Percentiles rank a stretch among this genome's conserved stretches.
Evolutionary conservation across 805 yeast genomes (phyloP).

Genomic region (Saturnispora diversa): DNA sequence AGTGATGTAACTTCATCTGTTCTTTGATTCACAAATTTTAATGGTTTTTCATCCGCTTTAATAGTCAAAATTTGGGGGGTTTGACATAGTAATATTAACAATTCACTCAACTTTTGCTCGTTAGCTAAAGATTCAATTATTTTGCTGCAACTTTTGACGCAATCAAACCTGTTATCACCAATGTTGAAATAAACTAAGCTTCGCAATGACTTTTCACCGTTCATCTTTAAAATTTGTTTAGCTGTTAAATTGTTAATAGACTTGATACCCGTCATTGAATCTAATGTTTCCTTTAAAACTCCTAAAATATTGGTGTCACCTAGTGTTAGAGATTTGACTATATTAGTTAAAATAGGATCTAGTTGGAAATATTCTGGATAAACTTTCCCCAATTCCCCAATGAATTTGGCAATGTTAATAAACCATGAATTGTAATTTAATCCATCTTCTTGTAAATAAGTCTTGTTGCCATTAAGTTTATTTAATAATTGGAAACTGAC

Average conservation of each 20-base stretch:
- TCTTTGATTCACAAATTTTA: conserved; percentile 63
- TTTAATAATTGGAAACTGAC: conserved; percentile 64
- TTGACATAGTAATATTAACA: conserved; percentile 56
- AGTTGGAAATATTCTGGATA: conserved; percentile 49
- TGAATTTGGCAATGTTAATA: conserved; percentile 70
- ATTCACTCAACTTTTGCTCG: conserved; percentile 45
- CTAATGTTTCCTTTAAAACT: conserved; percentile 58
- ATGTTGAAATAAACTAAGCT: conserved; percentile 49
- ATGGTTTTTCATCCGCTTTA: conserved; percentile 32
- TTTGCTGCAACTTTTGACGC: conserved; percentile 39
- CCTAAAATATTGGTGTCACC: conserved; percentile 54
- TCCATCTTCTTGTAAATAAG: conserved; percentile 68
- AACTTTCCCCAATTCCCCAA: conserved; percentile 59
- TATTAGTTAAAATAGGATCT: conserved; percentile 49
- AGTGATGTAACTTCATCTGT: conserved; percentile 66
- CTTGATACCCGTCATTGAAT: conserved; percentile 74
- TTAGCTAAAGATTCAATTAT: conserved; percentile 40
- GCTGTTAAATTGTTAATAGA: conserved; percentile 58
- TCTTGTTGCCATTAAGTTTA: conserved; percentile 62
- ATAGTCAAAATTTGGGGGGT: conserved; percentile 35
- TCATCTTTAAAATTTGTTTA: conserved; percentile 56
- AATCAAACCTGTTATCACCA: conserved; percentile 46
- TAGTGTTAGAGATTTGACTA: conserved; percentile 54
- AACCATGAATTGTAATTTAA: conserved; percentile 78
- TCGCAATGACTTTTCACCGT: conserved; percentile 54